These are phyloP conservation scores for Beauveria australis DNA, from an alignment of 2,329 filamentous ascomycete genomes.

Conservation along the genomic window DNA sequence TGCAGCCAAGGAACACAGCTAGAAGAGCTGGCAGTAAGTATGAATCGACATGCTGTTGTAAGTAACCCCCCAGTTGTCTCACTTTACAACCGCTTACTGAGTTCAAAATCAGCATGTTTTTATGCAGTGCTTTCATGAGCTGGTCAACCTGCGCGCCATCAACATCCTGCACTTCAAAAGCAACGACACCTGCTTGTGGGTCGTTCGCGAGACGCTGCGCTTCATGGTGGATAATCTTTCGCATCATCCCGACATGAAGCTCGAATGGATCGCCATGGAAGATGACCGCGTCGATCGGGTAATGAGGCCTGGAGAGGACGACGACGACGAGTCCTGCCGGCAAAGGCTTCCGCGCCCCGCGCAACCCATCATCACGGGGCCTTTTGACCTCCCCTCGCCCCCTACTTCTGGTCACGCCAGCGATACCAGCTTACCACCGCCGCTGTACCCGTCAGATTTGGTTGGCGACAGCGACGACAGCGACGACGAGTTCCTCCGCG, in stretches of 20 bases:
- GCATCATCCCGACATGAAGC: slow-evolving; percentile 44
- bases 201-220: slow-evolving; percentile 47
- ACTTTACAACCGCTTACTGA: background rate
- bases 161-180: slow-evolving; percentile 47
- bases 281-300: slow-evolving; percentile 42
- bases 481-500: slow-evolving; percentile 26
- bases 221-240: slow-evolving; percentile 52
- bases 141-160: slow-evolving; percentile 43
- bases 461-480: slow-evolving; percentile 27
- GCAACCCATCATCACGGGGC: slow-evolving; percentile 12
- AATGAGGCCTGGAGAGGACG: slow-evolving; percentile 29
- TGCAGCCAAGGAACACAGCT: slow-evolving; percentile 41
- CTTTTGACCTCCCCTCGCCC: background rate
- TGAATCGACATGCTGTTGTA: slow-evolving; percentile 47
- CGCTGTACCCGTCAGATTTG: slow-evolving; percentile 21
- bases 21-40: slow-evolving; percentile 47
- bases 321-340: slow-evolving; percentile 14
- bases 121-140: slow-evolving; percentile 42
- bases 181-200: slow-evolving; percentile 48
- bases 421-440: slow-evolving; percentile 20
- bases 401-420: slow-evolving; percentile 14
- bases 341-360: slow-evolving; percentile 19
- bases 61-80: slow-evolving; percentile 21
- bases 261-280: slow-evolving; percentile 52
- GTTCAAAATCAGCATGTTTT: slow-evolving; percentile 41